phyloP scores from a whole-genome alignment of 805 yeast genomes.

The Sugiyamaella floridensis region DNA sequence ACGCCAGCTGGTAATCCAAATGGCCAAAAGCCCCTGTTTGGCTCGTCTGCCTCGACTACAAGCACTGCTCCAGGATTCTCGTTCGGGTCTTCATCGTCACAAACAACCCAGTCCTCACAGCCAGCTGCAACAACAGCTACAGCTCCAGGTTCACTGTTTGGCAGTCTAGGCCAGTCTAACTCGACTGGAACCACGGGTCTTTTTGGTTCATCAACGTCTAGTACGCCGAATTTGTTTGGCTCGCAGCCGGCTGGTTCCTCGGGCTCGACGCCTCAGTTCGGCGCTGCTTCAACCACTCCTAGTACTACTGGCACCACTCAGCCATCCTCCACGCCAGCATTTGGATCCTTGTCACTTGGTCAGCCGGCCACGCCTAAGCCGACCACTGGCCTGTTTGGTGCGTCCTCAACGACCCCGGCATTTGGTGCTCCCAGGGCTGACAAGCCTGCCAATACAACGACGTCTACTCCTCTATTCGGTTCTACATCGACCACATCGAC shows the following conservation, averaged over 20 bases:
- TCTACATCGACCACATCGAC: constrained; percentile 4
- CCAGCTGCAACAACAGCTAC: constrained; percentile 6
- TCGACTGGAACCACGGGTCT: too few relatives aligned
- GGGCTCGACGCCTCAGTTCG: constrained; percentile 1
- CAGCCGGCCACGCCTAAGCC: constrained; percentile 2
- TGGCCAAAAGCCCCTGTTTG: not conserved
- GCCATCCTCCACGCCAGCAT: not conserved
- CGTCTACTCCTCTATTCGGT: constrained; percentile 3
- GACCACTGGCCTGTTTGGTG: constrained; percentile 15
- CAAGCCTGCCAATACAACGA: constrained; percentile 5
- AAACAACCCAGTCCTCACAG: not conserved
- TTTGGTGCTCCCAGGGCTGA: constrained; percentile 16
- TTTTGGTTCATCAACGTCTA: not conserved
- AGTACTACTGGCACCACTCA: too few relatives aligned
- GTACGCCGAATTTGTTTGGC: constrained; percentile 16
- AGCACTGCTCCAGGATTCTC: too few relatives aligned
- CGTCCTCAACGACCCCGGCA: constrained; percentile 4
- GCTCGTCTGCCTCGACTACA: not conserved
- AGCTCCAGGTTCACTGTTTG: constrained; percentile 4
- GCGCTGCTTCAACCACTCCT: not conserved
- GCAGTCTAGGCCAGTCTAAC: too few relatives aligned
- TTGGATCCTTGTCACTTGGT: not conserved
- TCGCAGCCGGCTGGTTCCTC: constrained; percentile 11
- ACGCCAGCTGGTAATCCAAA: constrained; percentile 15
- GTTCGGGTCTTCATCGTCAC: too few relatives aligned